Base-by-base conservation (phyloP, 305 asterid genomes). In the Solanum hybrid region DNA sequence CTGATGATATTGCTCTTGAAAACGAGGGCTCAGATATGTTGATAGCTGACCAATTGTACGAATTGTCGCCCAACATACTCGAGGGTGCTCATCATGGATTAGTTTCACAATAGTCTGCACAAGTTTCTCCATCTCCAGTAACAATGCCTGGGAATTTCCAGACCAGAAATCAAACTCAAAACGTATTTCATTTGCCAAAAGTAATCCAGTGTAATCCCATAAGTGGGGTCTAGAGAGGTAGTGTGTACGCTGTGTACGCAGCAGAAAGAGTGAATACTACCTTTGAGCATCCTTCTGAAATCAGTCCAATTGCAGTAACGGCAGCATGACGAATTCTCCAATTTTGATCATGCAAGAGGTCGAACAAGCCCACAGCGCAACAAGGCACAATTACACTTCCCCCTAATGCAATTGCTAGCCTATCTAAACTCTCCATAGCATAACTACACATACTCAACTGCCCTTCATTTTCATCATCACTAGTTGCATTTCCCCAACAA, bases 41-140 rank as follows among this genome's bases (percentile, higher is more conserved):
- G 87, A 88, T 26, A 88, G 75, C 37, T 88, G 78, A 34, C 87
- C 86, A 88, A 88, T 64, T 88, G 87, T n/a, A 56, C 10, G 56
- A 17, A 79, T 79, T 36, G 80, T 29, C 5, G 79, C 87, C 87
- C 87, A 88, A 24, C 87, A 40, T 35, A 88, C 90, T 64, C 87
- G 79, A 80, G 87, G 87, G 69, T 88, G 87, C 31, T 4, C 14
- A 26, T 88, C 90, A 45, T 45, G 56, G 17, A 88, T 79, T 42
- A 79, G 40, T 15, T 22, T 6, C 71, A 88, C 22, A 7, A n/a
- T 10, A 42, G 76, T 79, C 34, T 36, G 34, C 73, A 79, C 38
- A 34, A 64, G 78, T 11, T 56, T 22, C 34, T 66, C 80, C 37
- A 38, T 77, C 26, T 32, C 26, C 26, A n/a, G 82, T 14, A 77